These are phyloP conservation scores for Microstegium vimineum DNA, from an alignment of 176 grass and related monocot species.

Conservation along the genomic window DNA sequence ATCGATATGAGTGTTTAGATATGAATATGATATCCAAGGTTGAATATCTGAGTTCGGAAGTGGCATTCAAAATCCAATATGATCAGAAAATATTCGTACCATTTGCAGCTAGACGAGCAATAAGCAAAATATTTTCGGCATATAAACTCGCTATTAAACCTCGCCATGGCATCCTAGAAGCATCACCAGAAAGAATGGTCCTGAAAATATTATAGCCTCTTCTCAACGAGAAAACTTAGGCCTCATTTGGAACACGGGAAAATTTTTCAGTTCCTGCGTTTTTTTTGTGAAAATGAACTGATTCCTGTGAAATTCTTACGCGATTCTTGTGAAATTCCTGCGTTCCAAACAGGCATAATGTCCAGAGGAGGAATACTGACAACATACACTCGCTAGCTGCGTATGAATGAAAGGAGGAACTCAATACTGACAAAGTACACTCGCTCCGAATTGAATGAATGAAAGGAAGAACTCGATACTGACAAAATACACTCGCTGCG, in stretches of 20 bases:
- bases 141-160: not conserved
- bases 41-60: no score
- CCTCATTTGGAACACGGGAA: no score
- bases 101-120: not conserved
- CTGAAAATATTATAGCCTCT: not conserved
- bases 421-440: constrained; percentile 23
- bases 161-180: not conserved
- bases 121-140: not conserved
- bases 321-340: no score
- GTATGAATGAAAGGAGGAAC: not conserved
- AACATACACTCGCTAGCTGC: not conserved
- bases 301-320: no score
- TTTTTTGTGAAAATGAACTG: no score
- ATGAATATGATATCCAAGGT: no score
- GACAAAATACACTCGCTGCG: constrained; percentile 15
- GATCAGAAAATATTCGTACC: no score
- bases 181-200: not conserved
- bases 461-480: not conserved
- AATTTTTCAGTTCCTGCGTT: no score
- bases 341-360: no score
- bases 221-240: constrained; percentile 17
- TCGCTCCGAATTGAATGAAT: not conserved
- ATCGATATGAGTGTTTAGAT: no score
- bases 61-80: no score
- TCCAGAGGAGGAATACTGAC: not conserved